Conservation (phyloP, 2,329 filamentous ascomycete genomes). For the Penicillium sp. region DNA sequence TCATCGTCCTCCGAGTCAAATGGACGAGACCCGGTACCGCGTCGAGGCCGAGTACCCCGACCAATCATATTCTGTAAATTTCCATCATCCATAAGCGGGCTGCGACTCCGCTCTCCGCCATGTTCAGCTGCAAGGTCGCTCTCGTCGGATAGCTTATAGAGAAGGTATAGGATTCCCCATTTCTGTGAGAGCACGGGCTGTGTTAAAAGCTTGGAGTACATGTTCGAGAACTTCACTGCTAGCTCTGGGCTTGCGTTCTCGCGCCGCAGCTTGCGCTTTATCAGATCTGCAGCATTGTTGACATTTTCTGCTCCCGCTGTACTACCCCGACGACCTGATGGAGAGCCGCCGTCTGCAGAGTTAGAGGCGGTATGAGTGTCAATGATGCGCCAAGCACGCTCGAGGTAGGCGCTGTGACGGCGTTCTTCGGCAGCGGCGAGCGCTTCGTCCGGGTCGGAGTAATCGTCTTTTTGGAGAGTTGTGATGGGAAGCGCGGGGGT, state of each 20-base stretch:
- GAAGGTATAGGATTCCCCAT: slow-evolving; percentile 92
- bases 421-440: slow-evolving; percentile 39
- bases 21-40: slow-evolving; percentile 15
- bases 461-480: slow-evolving; percentile 30
- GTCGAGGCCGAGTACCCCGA: slow-evolving; percentile 21
- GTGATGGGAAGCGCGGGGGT: slow-evolving; percentile 37
- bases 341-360: slow-evolving; percentile 27
- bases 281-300: slow-evolving; percentile 89
- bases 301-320: slow-evolving; percentile 53
- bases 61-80: slow-evolving; percentile 41
- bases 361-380: slow-evolving; percentile 29
- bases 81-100: slow-evolving; percentile 41
- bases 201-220: slow-evolving; percentile 86
- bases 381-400: slow-evolving; percentile 41
- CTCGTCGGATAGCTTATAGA: slow-evolving; percentile 74
- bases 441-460: slow-evolving; percentile 36
- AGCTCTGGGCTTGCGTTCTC: slow-evolving; percentile 72
- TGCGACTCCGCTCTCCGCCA: slow-evolving; percentile 33
- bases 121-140: slow-evolving; percentile 23
- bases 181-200: slow-evolving; percentile 92
- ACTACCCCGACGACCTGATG: slow-evolving; percentile 31
- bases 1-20: slow-evolving; percentile 36
- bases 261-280: slow-evolving; percentile 82
- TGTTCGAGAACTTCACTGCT: slow-evolving; percentile 81
- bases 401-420: slow-evolving; percentile 35